Evolutionary conservation across 169 alveolate species (phyloP).

Genomic region (Fabrea salina): DNA sequence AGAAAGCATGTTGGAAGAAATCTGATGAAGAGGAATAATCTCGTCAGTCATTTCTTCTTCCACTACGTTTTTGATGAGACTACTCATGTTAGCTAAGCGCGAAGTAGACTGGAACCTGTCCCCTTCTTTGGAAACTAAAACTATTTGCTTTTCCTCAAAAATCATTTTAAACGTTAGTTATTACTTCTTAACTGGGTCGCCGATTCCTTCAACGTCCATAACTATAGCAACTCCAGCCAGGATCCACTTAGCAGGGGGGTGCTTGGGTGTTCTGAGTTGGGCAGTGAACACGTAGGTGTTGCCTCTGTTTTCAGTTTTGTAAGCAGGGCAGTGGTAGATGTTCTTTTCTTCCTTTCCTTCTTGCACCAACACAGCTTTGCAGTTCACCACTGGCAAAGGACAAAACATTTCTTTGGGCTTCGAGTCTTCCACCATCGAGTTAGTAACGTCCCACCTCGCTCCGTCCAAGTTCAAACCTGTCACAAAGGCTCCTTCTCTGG

Average conservation of each 20-base stretch:
- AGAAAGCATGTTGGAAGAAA: background rate
- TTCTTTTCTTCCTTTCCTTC: conserved; percentile 87
- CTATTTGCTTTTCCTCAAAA: background rate
- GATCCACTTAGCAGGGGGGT: conserved; percentile 93
- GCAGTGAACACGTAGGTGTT: conserved; percentile 92
- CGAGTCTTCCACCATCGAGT: conserved; percentile 88
- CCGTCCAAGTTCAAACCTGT: conserved; percentile 89
- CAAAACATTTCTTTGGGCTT: conserved; percentile 93
- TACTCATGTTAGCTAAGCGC: background rate
- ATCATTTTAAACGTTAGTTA: too few species aligned
- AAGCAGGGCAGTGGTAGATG: conserved; percentile 91
- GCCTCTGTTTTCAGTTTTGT: conserved; percentile 92
- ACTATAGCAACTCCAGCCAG: conserved; percentile 96
- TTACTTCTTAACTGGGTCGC: conserved; percentile 68
- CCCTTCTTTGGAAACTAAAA: conserved; percentile 18
- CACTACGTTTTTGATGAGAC: background rate
- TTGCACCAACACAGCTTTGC: conserved; percentile 75
- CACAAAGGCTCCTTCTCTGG: conserved; percentile 90
- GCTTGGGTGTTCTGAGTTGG: conserved; percentile 88
- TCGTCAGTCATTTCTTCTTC: conserved; percentile 14
- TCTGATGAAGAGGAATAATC: conserved; percentile 25
- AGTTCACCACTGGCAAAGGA: conserved; percentile 93
- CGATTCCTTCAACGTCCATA: conserved; percentile 92
- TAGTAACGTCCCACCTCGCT: conserved; percentile 90
- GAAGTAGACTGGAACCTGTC: background rate